phyloP scores from a whole-genome alignment of 192 early-diverging fungal species.

The Coemansia sp. region DNA sequence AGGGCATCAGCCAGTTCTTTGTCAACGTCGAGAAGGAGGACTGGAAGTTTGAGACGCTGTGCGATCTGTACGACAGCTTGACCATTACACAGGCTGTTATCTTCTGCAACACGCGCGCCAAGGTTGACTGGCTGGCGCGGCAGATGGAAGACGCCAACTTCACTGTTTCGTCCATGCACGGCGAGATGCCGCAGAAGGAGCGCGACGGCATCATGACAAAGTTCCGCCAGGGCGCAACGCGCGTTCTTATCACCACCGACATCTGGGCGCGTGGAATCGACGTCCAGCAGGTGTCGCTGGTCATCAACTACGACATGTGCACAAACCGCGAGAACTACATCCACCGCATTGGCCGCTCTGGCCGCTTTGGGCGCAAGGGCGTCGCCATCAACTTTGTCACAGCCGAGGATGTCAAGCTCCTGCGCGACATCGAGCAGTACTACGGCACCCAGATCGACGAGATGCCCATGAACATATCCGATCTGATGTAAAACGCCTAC shows the following conservation, averaged over 20 bases:
- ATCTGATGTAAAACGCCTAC: constrained; percentile 40
- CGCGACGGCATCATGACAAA: constrained; percentile 97
- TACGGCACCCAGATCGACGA: constrained; percentile 65
- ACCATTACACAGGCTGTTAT: constrained; percentile 99
- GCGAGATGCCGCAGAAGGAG: constrained; percentile 98
- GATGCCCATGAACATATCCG: constrained; percentile 52
- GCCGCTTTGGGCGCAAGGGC: constrained; percentile 98
- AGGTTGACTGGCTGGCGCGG: constrained; percentile 96
- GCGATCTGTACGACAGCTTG: constrained; percentile 94
- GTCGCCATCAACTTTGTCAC: constrained; percentile 99
- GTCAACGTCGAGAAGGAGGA: constrained; percentile 96
- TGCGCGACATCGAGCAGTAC: constrained; percentile 98
- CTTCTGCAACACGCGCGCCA: constrained; percentile 95
- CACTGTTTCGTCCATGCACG: constrained; percentile 98
- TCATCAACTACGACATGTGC: constrained; percentile 97
- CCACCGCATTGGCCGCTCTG: constrained; percentile 96
- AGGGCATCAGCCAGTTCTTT: constrained; percentile 99
- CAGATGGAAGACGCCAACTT: constrained; percentile 98
- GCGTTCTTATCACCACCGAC: constrained; percentile 97
- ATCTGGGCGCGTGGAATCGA: constrained; percentile 99
- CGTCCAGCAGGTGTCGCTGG: constrained; percentile 98
- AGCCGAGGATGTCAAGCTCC: constrained; percentile 87
- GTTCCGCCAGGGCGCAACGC: constrained; percentile 89
- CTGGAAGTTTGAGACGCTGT: constrained; percentile 98
- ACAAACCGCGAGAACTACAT: constrained; percentile 97